Conservation (phyloP, 1,284 basidiomycete genomes). For the Microbotryum lychnidis-dioicae region DNA sequence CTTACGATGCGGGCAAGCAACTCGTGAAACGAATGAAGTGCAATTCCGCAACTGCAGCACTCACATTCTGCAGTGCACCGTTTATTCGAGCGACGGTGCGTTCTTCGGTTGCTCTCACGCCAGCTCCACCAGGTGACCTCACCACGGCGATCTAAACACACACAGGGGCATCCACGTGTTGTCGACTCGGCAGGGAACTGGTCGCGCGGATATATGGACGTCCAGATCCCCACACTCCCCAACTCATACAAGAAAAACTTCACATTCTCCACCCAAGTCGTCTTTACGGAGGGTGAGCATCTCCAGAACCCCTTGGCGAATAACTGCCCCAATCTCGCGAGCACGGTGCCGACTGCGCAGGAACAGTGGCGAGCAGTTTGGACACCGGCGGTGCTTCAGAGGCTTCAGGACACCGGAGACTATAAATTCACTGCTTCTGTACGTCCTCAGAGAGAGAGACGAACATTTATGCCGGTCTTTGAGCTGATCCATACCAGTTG, state of each 20-base stretch:
- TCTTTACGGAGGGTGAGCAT: neutral
- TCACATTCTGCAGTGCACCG: conserved; percentile 44
- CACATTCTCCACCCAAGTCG: neutral
- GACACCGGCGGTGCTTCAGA: too few relatives aligned
- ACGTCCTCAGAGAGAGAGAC: conserved; percentile 42
- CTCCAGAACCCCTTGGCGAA: neutral
- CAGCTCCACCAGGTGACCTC: too few relatives aligned
- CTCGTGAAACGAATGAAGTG: conserved; percentile 1
- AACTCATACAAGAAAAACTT: conserved; percentile 31
- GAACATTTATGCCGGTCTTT: conserved; percentile 52
- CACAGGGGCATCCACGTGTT: conserved; percentile 56
- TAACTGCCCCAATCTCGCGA: too few relatives aligned
- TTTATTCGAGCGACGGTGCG: conserved; percentile 49
- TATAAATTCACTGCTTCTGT: too few relatives aligned
- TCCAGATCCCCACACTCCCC: conserved; percentile 29
- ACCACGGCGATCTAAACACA: conserved; percentile 13
- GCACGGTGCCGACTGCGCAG: too few relatives aligned
- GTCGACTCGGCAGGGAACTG: conserved; percentile 41
- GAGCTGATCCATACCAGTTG: conserved; percentile 66
- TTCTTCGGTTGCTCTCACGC: too few relatives aligned
- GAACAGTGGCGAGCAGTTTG: too few relatives aligned
- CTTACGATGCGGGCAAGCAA: neutral
- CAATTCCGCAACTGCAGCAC: conserved; percentile 38
- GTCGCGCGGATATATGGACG: conserved; percentile 32
- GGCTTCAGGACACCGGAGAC: too few relatives aligned